Conservation (phyloP, 228 moss, liverwort and hornwort genomes). For the Sphagnum magellanicum region DNA sequence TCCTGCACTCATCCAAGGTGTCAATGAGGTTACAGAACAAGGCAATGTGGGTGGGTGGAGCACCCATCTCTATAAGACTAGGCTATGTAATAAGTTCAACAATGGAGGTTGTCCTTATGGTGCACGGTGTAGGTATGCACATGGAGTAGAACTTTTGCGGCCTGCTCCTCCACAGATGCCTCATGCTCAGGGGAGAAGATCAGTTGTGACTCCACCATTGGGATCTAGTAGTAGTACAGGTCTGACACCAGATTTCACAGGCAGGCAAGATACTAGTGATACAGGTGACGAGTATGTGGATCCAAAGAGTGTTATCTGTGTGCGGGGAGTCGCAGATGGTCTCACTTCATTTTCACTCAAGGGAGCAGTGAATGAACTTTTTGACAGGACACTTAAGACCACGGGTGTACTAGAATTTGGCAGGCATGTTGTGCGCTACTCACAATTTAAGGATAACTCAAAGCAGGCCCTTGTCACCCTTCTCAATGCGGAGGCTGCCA, state of each 20-base stretch:
- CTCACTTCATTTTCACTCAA: neutral
- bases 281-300: neutral
- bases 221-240: neutral
- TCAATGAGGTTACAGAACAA: neutral
- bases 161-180: neutral
- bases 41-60: conserved; percentile 4
- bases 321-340: conserved; percentile 4
- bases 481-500: conserved; percentile 1
- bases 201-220: neutral
- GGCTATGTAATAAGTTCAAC: conserved; percentile 5
- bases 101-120: neutral
- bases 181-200: neutral
- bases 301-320: conserved; percentile 6
- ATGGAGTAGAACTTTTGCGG: conserved; percentile 1
- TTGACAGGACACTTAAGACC: conserved; percentile 5
- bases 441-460: conserved; percentile 1
- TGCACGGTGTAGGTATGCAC: neutral
- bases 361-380: conserved; percentile 10
- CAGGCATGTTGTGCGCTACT: conserved; percentile 4
- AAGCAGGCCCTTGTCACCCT: conserved; percentile 5
- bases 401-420: conserved; percentile 4
- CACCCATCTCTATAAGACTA: conserved; percentile 1
- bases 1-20: neutral
- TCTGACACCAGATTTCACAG: neutral
- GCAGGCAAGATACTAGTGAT: neutral